Evolutionary conservation across 148 eudicot species (phyloP).

Genomic region (Arctostaphylos glauca): DNA sequence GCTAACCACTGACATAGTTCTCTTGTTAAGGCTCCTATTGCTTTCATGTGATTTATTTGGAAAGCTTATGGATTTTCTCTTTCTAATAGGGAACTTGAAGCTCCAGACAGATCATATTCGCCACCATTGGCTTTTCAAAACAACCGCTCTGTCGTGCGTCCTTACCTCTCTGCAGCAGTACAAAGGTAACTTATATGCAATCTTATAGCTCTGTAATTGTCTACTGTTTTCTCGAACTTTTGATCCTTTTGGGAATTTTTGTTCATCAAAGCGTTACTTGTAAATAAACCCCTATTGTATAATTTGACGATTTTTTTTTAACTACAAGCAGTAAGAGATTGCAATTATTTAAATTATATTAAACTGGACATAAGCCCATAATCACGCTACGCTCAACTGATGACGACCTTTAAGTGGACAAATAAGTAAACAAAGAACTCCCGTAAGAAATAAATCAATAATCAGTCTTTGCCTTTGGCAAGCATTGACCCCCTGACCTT

Average conservation of each 20-base stretch:
- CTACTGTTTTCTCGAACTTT: background rate
- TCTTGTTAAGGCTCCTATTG: background rate
- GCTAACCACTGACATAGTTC: background rate
- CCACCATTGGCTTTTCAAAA: slow-evolving; percentile 26
- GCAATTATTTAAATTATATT: no score
- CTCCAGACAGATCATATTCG: slow-evolving; percentile 24
- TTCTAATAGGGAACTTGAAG: slow-evolving; percentile 38
- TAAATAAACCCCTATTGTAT: background rate
- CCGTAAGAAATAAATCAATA: no score
- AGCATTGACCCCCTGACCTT: no score
- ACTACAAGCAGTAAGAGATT: no score
- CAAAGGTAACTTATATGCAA: slow-evolving; percentile 34
- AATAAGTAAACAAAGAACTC: no score
- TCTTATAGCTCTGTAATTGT: background rate
- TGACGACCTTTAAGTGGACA: no score
- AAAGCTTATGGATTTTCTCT: slow-evolving; percentile 17
- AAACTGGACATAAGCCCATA: no score
- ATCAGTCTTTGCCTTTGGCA: no score
- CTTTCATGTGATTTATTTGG: slow-evolving; percentile 11
- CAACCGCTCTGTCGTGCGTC: slow-evolving; percentile 22
- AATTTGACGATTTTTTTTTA: background rate
- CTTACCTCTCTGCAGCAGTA: slow-evolving; percentile 27
- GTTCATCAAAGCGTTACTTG: background rate
- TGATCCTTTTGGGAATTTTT: background rate
- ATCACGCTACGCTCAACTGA: no score